Evolutionary conservation across 768 basidiomycete genomes (phyloP).

Genomic region (Hygrophoropsis aurantiaca): DNA sequence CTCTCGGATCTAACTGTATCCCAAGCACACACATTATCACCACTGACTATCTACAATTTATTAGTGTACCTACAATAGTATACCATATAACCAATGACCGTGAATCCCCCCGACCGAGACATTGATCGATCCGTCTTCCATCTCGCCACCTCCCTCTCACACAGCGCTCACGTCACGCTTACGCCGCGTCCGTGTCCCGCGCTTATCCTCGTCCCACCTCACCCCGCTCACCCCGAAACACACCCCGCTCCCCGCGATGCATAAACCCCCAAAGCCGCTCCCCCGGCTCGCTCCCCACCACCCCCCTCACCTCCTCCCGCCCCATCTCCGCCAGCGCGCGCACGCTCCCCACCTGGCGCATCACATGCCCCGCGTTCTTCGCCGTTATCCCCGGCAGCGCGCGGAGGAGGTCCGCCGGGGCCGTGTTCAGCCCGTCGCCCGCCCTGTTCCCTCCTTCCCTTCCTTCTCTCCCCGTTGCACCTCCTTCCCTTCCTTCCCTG

Average conservation of each 20-base stretch:
- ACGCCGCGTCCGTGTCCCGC: too few species aligned
- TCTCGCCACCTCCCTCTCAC: too few species aligned
- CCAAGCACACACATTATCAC: too few species aligned
- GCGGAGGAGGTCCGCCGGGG: conserved; percentile 81
- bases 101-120: too few species aligned
- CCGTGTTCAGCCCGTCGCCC: conserved; percentile 68
- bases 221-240: too few species aligned
- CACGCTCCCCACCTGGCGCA: conserved; percentile 77
- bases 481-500: conserved; percentile 63
- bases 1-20: too few species aligned
- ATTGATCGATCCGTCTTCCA: too few species aligned
- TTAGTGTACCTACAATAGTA: too few species aligned
- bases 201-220: too few species aligned
- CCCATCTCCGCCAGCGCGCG: conserved; percentile 69
- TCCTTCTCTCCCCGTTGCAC: conserved; percentile 80
- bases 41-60: too few species aligned
- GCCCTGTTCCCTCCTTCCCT: conserved; percentile 57
- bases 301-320: conserved; percentile 60
- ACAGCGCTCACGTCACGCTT: too few species aligned
- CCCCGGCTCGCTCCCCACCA: conserved; percentile 81
- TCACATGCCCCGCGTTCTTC: conserved; percentile 84
- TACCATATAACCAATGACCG: too few species aligned
- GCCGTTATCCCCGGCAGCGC: conserved; percentile 81
- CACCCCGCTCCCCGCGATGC: conserved; percentile 64
- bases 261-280: conserved; percentile 81